Base-by-base conservation (phyloP, 192 early-diverging fungal genomes). In the Anaeromyces robustus region DNA sequence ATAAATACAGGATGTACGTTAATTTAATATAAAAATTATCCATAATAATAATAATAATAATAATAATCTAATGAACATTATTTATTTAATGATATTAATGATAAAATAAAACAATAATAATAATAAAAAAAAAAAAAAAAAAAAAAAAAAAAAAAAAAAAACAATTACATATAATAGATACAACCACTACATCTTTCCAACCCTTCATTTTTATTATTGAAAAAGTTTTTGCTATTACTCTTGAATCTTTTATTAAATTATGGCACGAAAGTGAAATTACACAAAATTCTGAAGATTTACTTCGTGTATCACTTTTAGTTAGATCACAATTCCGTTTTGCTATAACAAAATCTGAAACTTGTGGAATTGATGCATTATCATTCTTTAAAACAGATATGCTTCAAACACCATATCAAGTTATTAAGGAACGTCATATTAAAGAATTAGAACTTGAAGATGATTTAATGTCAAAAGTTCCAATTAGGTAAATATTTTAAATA, bases 401-500 rank as follows among this genome's bases (percentile, higher is more conserved):
- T 19, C 84, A 87, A 5, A 87, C 87, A 30, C 87, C 92, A 68
- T 92, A 91, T 77, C 82, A 86, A 79, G 82, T 88, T 12, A 90
- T 94, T 59, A 82, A 90, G 28, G 90, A 94, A 82, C 80, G 92
- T 78, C 85, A 91, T 81, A 81, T 93, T 30, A 92, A 90, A 78
- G 91, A 92, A 80, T 81, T 93, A 19, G 92, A 93, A 81, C 86
- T 88, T 77, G 92, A 90, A 32, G 91, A 93, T 81, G 92, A 87
- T 78, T 81, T 93, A 77, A 80, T 93, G 80, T 84, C 85, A 29
- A 87, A 86, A 81, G 84, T 85, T 37, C 88, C 92, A n/a, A 87
- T 93, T 26, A 85, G 87, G 91, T 92, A 81, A 37, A 78, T 81
- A 30, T 79, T 11, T 11, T 52, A 11, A n/a, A n/a, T n/a, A 16